phyloP scores from a whole-genome alignment of 148 eudicot genomes.

The Cornus suecica region DNA sequence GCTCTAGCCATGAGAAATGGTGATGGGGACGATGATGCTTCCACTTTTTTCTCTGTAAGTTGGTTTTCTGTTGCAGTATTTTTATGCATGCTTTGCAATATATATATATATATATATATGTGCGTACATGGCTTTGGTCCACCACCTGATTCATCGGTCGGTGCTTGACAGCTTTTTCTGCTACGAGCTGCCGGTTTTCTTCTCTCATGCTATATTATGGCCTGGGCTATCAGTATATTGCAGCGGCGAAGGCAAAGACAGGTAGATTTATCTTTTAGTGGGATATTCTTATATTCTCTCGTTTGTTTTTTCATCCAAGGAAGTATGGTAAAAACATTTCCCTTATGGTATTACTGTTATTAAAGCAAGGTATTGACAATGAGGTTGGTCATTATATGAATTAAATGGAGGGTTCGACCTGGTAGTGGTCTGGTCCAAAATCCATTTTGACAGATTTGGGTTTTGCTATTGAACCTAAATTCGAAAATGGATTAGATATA shows the following conservation, averaged over 20 bases:
- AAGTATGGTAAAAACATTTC: neutral
- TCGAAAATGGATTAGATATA: no score
- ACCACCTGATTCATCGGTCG: conserved; percentile 11
- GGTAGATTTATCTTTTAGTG: conserved; percentile 30
- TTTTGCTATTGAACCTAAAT: no score
- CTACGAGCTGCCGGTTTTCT: conserved; percentile 82
- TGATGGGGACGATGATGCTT: conserved; percentile 65
- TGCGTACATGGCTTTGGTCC: neutral
- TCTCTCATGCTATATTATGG: conserved; percentile 86
- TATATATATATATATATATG: neutral
- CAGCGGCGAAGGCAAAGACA: conserved; percentile 77
- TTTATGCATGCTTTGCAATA: neutral
- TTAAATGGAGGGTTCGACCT: neutral
- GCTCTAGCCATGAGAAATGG: conserved; percentile 55
- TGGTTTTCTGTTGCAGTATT: conserved; percentile 7
- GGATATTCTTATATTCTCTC: neutral
- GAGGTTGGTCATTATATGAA: neutral
- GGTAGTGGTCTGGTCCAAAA: neutral
- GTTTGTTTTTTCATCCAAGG: neutral
- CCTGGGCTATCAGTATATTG: conserved; percentile 75
- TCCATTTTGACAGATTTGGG: no score
- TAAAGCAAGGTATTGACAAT: neutral
- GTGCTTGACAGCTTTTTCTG: conserved; percentile 62
- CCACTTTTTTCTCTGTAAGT: conserved; percentile 76
- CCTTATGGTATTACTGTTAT: neutral